These are phyloP conservation scores for Blastobotrys elegans DNA, from an alignment of 1,139 yeast genomes.

Conservation along the genomic window DNA sequence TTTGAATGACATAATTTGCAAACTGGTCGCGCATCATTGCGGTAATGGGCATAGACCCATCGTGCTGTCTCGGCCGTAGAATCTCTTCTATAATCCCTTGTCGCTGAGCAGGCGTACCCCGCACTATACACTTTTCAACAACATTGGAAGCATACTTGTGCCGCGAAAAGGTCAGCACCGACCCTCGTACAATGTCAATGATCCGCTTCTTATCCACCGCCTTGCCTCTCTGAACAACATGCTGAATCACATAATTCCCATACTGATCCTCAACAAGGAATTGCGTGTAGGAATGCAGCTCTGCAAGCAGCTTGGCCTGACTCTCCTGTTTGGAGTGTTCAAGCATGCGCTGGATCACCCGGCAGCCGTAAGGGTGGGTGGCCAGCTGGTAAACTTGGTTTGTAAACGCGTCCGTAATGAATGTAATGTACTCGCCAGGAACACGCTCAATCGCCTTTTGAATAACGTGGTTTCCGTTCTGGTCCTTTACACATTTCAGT, in stretches of 20 bases:
- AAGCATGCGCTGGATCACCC: conserved; percentile 88
- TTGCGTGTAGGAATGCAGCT: conserved; percentile 67
- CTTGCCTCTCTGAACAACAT: conserved; percentile 78
- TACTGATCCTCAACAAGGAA: conserved; percentile 91
- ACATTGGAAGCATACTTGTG: conserved; percentile 98
- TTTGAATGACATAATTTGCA: conserved; percentile 95
- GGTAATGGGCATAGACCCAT: conserved; percentile 33
- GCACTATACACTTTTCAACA: conserved; percentile 85
- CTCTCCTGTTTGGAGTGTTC: conserved; percentile 58
- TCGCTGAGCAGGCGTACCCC: conserved; percentile 62
- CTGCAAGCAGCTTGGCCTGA: conserved; percentile 61
- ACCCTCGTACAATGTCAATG: conserved; percentile 46
- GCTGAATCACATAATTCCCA: conserved; percentile 97
- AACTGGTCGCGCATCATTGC: conserved; percentile 97
- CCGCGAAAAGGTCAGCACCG: conserved; percentile 76
- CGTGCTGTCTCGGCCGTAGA: conserved; percentile 39
- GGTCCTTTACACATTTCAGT: conserved; percentile 82
- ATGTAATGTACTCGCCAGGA: conserved; percentile 65
- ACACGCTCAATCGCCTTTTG: conserved; percentile 90
- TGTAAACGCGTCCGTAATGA: conserved; percentile 67
- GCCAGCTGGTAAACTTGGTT: conserved; percentile 84
- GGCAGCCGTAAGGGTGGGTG: conserved; percentile 95
- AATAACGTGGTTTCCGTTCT: conserved; percentile 96
- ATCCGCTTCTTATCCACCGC: conserved; percentile 48
- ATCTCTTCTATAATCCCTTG: conserved; percentile 58